These are phyloP conservation scores for Ogataea pini DNA, from an alignment of 805 yeast species.

Conservation along the genomic window DNA sequence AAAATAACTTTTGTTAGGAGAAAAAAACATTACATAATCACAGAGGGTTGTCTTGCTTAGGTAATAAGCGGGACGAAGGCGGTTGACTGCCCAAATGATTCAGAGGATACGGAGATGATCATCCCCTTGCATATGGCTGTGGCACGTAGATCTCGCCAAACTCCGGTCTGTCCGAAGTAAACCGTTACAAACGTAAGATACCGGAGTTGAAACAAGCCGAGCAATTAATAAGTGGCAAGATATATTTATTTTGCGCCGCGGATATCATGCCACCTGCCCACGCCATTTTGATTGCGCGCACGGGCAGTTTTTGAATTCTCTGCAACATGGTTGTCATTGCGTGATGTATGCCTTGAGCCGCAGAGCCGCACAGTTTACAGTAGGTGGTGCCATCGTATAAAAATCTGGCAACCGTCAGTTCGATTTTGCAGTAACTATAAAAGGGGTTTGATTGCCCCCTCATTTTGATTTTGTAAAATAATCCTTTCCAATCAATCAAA, in stretches of 20 bases:
- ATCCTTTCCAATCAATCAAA: too few relatives aligned
- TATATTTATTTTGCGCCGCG: neutral
- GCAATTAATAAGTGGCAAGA: neutral
- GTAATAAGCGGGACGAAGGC: too few relatives aligned
- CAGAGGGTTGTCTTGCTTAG: neutral
- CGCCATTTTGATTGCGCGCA: neutral
- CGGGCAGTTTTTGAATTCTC: neutral
- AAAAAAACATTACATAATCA: neutral
- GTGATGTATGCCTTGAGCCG: slow-evolving; percentile 1
- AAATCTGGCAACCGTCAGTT: neutral
- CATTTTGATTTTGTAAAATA: too few relatives aligned
- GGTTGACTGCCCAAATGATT: too few relatives aligned
- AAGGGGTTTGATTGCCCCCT: neutral
- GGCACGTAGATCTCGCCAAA: too few relatives aligned
- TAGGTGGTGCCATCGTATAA: neutral
- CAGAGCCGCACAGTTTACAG: slow-evolving; percentile 1
- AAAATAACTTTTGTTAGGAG: neutral
- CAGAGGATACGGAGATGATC: too few relatives aligned
- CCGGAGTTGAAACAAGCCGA: neutral
- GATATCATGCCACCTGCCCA: neutral
- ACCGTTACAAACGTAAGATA: neutral
- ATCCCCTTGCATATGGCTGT: too few relatives aligned
- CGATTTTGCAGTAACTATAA: neutral
- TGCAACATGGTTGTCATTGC: too few relatives aligned
- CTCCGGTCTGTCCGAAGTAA: neutral